Conservation (phyloP, 208 protist species). For the Trypanosoma scelopori region DNA sequence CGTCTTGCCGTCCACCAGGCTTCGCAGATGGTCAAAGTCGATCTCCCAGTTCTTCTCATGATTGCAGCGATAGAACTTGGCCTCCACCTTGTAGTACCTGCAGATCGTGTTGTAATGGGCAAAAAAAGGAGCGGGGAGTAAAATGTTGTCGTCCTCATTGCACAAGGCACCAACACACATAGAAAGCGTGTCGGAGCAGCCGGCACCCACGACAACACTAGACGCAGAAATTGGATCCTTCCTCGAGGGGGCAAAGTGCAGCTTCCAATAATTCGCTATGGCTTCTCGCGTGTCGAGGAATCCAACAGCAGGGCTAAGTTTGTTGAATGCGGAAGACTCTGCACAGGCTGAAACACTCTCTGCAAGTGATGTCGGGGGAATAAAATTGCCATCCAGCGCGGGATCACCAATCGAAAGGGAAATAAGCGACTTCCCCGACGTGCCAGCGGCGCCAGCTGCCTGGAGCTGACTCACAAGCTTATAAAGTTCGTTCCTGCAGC, state of each 20-base stretch:
- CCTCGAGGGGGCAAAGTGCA: conserved; percentile 10
- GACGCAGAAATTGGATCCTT: conserved; percentile 10
- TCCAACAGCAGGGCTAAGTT: conserved; percentile 50
- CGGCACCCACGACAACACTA: conserved; percentile 81
- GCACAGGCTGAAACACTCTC: conserved; percentile 35
- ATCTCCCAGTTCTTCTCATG: conserved; percentile 87
- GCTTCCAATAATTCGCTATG: conserved; percentile 42
- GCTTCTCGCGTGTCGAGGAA: conserved; percentile 34
- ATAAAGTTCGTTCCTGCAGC: too few species aligned
- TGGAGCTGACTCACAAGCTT: too few species aligned
- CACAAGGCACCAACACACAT: conserved; percentile 73
- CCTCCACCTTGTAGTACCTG: conserved; percentile 73
- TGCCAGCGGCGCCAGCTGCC: too few species aligned
- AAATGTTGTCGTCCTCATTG: conserved; percentile 89
- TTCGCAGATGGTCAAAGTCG: conserved; percentile 74
- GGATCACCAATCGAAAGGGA: conserved; percentile 55
- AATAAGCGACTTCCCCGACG: conserved; percentile 16
- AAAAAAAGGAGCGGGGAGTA: conserved; percentile 90
- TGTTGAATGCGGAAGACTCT: conserved; percentile 41
- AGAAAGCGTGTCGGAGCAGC: conserved; percentile 87
- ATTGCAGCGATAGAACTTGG: conserved; percentile 78
- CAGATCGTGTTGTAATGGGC: conserved; percentile 92
- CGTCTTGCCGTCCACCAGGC: conserved; percentile 84
- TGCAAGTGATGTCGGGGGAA: conserved; percentile 30
- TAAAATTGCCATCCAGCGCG: conserved; percentile 64